Evolutionary conservation across 108 stramenopile species (phyloP).

Genomic region (Cyclotella choctawhatcheeana): DNA sequence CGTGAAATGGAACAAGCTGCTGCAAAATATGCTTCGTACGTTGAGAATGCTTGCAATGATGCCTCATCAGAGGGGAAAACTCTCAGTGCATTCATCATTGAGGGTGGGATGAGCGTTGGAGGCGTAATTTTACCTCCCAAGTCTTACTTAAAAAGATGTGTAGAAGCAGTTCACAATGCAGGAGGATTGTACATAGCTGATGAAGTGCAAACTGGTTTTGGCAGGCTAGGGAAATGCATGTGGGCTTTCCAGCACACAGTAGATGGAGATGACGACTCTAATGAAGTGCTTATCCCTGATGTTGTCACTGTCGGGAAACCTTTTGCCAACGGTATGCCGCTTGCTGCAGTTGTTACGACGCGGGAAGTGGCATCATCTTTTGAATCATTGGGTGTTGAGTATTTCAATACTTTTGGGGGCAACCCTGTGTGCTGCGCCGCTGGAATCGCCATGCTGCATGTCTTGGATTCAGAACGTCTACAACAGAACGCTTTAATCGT

Average conservation of each 20-base stretch:
- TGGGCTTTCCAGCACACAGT: constrained; percentile 93
- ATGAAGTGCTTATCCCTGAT: constrained; percentile 85
- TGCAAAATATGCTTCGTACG: constrained; percentile 63
- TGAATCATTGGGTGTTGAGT: constrained; percentile 87
- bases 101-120: constrained; percentile 91
- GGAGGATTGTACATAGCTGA: constrained; percentile 97
- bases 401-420: constrained; percentile 98
- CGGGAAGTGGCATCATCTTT: constrained; percentile 82
- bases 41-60: constrained; percentile 66
- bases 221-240: constrained; percentile 82
- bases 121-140: constrained; percentile 90
- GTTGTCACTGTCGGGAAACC: constrained; percentile 97
- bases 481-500: constrained; percentile 80
- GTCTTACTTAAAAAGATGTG: constrained; percentile 71
- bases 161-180: constrained; percentile 73
- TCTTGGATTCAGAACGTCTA: constrained; percentile 72
- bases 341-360: constrained; percentile 91
- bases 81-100: constrained; percentile 87
- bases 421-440: constrained; percentile 91
- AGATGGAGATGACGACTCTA: constrained; percentile 21
- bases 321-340: constrained; percentile 95
- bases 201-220: constrained; percentile 98
- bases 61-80: constrained; percentile 51
- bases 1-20: constrained; percentile 49
- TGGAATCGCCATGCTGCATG: constrained; percentile 88